Evolutionary conservation across 371 early-diverging fungal genomes (phyloP), one percentile per base, ranked within the genome.

Genomic region (Mucor circinelloides): DNA sequence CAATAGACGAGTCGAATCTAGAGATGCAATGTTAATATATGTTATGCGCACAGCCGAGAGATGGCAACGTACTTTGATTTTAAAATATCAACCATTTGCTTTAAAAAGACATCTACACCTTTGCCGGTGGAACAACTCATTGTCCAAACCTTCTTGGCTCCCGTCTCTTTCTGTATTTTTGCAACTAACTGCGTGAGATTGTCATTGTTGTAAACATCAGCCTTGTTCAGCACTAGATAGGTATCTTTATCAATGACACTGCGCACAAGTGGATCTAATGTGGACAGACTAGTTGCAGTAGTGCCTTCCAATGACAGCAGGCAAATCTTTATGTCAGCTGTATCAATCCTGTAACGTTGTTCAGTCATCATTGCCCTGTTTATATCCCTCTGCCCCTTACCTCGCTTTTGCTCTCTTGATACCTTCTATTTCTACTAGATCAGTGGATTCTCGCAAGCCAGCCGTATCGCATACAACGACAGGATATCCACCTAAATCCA

Each of bases 391-490:
- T 27, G 8, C 40, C 19, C 2, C 23, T 10, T 76, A 81, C 74
- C 85, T 70, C 21, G 80, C 73, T 52, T 84, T 73, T 7, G 94
- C 92, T 46, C 92, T 74, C 50, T 80, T 75, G 1, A 94, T 86
- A 31, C 95, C 95, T 71, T 91, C 90, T 64, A 81, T 78, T 71
- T 94, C 95, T 34, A 94, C 84, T 2, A 72, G 58, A 69, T 94
- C 93, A 10, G 76, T 61, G 2, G 90, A 80, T 19, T 79, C 75
- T 36, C 92, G 80, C 54, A 94, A 54, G 5, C 95, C 95, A 5
- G 95, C 95, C 10, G 94, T 93, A 66, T 94, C 94, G 6, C 90
- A 82, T 15, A 94, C 70, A 9, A 92, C 68, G 7, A 93, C 80
- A 7, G 93, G 93, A 67, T 88, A 93, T 13, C 93, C 94, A 17